Evolutionary conservation across 306 rosid genomes (phyloP).

Genomic region (Prosopis cineraria): DNA sequence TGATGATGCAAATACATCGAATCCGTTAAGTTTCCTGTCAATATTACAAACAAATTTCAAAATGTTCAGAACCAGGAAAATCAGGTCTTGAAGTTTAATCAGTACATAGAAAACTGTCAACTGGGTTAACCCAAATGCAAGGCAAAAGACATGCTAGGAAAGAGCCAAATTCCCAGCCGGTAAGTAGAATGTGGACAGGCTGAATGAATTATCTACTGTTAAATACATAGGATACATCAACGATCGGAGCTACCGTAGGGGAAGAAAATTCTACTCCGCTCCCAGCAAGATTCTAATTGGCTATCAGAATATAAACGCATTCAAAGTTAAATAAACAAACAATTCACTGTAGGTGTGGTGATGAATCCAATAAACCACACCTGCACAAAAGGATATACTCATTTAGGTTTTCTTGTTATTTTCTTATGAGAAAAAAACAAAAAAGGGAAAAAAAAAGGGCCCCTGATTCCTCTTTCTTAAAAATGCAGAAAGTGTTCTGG

Average conservation of each 20-base stretch:
- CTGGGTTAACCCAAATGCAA: conserved; percentile 9
- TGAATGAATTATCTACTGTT: conserved; percentile 23
- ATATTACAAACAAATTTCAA: not conserved
- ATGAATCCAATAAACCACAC: conserved; percentile 34
- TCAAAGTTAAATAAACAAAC: not conserved
- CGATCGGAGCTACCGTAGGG: conserved; percentile 26
- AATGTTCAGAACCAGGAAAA: not conserved
- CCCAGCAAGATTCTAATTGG: conserved; percentile 16
- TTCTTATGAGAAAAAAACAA: not conserved
- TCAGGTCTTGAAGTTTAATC: not conserved
- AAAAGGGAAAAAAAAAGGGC: not conserved
- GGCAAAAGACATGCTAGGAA: not conserved
- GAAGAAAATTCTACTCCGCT: conserved; percentile 11
- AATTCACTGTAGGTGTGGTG: not conserved
- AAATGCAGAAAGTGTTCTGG: conserved; percentile 20
- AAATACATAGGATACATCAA: conserved; percentile 38
- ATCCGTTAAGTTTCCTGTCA: not conserved
- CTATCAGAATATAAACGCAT: not conserved
- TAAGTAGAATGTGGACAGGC: conserved; percentile 9
- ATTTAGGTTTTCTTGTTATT: conserved; percentile 6
- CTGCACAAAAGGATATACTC: conserved; percentile 15
- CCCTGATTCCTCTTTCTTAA: not conserved
- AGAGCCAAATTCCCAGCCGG: conserved; percentile 17
- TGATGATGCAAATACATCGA: not conserved
- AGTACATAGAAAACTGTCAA: not conserved